These are phyloP conservation scores for Dactylellina parvicollis DNA, from an alignment of 2,329 filamentous ascomycete species.

Conservation along the genomic window DNA sequence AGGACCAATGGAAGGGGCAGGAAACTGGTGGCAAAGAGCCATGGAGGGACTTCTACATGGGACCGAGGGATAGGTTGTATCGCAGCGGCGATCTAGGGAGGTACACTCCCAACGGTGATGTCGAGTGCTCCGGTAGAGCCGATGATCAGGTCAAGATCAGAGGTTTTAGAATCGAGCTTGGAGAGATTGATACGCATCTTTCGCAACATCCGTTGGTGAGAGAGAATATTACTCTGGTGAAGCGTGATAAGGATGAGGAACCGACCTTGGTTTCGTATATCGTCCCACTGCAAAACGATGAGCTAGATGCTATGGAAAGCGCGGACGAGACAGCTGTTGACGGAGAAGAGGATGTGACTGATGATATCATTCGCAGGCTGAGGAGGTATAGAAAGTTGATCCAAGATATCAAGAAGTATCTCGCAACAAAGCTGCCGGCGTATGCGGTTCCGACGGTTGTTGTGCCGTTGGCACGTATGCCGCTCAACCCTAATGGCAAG, in stretches of 20 bases:
- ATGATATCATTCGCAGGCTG: slow-evolving; percentile 68
- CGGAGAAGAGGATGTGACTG: slow-evolving; percentile 68
- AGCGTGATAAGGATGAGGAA: slow-evolving; percentile 85
- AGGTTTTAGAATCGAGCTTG: slow-evolving; percentile 93
- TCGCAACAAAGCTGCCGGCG: slow-evolving; percentile 76
- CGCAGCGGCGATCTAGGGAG: slow-evolving; percentile 85
- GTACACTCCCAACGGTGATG: slow-evolving; percentile 75
- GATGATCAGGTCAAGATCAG: slow-evolving; percentile 96
- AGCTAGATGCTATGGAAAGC: slow-evolving; percentile 57
- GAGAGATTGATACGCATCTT: slow-evolving; percentile 88
- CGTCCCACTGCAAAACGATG: slow-evolving; percentile 68
- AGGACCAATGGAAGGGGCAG: slow-evolving; percentile 72
- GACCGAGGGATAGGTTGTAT: slow-evolving; percentile 86
- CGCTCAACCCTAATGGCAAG: slow-evolving; percentile 87
- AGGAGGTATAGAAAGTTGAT: slow-evolving; percentile 71
- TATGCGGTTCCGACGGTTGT: slow-evolving; percentile 81
- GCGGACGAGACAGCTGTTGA: slow-evolving; percentile 66
- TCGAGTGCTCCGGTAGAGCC: slow-evolving; percentile 80
- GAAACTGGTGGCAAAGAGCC: slow-evolving; percentile 69
- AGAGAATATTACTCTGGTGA: slow-evolving; percentile 85
- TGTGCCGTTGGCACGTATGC: slow-evolving; percentile 76
- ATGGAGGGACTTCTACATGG: slow-evolving; percentile 81
- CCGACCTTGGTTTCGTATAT: slow-evolving; percentile 88
- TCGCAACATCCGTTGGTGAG: slow-evolving; percentile 78
- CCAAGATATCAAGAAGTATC: slow-evolving; percentile 71